phyloP scores from a whole-genome alignment of 352 stramenopile genomes.

The Phytophthora colocasiae region DNA sequence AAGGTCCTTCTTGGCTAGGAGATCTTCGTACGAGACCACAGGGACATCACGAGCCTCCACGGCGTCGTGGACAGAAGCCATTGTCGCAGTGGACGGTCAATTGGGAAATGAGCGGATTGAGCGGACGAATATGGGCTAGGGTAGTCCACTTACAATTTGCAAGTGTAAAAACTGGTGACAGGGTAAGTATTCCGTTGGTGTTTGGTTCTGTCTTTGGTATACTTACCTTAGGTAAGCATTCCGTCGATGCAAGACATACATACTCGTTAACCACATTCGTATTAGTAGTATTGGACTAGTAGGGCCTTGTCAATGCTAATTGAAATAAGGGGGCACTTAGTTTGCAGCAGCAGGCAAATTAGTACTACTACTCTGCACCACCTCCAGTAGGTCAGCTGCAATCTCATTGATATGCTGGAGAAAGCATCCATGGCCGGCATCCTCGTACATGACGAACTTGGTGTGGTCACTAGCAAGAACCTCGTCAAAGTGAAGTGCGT shows the following conservation, averaged over 20 bases:
- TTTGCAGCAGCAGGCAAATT: background rate
- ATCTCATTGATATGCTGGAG: slow-evolving; percentile 56
- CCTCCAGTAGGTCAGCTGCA: slow-evolving; percentile 36
- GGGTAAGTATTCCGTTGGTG: slow-evolving; percentile 18
- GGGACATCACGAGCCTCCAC: slow-evolving; percentile 58
- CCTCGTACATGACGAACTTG: slow-evolving; percentile 46
- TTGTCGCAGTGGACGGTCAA: slow-evolving; percentile 11
- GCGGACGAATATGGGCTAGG: slow-evolving; percentile 9
- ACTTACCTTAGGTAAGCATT: background rate
- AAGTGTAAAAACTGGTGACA: too few relatives aligned
- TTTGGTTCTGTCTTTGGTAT: too few relatives aligned
- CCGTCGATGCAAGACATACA: too few relatives aligned
- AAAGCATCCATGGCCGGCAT: slow-evolving; percentile 51
- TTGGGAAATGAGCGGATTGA: slow-evolving; percentile 24
- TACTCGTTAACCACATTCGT: too few relatives aligned
- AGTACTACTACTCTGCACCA: slow-evolving; percentile 11
- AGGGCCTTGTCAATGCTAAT: too few relatives aligned
- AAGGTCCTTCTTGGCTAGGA: slow-evolving; percentile 57
- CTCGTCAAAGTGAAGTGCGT: slow-evolving; percentile 46
- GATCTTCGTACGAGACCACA: slow-evolving; percentile 65
- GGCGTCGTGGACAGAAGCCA: slow-evolving; percentile 20
- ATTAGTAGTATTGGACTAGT: too few relatives aligned
- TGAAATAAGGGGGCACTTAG: background rate
- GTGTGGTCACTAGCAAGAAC: slow-evolving; percentile 47
- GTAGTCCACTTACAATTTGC: background rate